These are phyloP conservation scores for Plasmodium gonderi DNA, from an alignment of 169 alveolate genomes.

Conservation along the genomic window DNA sequence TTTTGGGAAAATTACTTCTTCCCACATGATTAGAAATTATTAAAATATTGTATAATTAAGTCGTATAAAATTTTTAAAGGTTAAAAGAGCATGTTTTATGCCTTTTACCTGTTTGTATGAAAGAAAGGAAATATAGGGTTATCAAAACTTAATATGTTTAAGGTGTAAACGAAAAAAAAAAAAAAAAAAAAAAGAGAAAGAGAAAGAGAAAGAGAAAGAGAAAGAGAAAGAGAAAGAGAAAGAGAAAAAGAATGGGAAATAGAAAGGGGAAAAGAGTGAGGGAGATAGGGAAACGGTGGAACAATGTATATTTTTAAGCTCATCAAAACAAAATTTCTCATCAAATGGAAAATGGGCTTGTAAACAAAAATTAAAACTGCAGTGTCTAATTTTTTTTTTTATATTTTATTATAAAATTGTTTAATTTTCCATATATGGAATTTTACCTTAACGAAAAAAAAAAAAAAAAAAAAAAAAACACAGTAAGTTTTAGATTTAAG, in stretches of 20 bases:
- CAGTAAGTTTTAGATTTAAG: neutral
- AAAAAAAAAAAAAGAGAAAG: neutral
- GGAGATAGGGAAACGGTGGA: too few species aligned
- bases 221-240: too few species aligned
- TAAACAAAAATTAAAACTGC: neutral
- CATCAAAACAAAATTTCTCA: neutral
- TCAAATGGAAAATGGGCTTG: neutral
- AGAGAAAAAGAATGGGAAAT: neutral
- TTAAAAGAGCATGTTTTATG: too few species aligned
- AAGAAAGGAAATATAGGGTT: neutral
- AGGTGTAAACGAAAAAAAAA: constrained; percentile 6
- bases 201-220: too few species aligned
- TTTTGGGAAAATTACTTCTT: neutral
- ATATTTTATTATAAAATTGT: constrained; percentile 10
- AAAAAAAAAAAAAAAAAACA: neutral
- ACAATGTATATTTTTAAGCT: neutral
- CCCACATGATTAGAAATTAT: neutral
- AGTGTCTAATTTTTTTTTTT: neutral
- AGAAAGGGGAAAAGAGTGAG: neutral
- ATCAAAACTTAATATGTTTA: neutral
- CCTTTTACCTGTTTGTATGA: too few species aligned
- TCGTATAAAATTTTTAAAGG: too few species aligned
- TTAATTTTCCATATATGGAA: neutral
- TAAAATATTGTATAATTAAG: too few species aligned
- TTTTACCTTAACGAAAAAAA: neutral